phyloP scores from a whole-genome alignment of 306 rosid genomes.

The Trifolium pratense region DNA sequence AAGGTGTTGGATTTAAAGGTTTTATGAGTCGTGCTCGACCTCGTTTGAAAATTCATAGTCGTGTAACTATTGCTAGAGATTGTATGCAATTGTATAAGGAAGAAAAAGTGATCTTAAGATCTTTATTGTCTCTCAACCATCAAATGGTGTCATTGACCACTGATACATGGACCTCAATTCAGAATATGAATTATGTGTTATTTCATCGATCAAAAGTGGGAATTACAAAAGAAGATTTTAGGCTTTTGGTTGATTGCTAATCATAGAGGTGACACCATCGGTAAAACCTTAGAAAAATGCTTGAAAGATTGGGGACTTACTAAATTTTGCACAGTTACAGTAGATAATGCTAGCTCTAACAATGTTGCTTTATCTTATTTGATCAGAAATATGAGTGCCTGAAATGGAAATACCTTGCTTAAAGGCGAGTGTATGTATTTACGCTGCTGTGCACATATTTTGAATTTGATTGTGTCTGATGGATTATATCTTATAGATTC shows the following conservation, averaged over 20 bases:
- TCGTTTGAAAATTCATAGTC: neutral
- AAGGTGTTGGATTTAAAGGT: constrained; percentile 3
- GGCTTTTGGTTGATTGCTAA: neutral
- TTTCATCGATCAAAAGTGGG: neutral
- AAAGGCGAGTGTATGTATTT: neutral
- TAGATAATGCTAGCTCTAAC: neutral
- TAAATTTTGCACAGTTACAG: neutral
- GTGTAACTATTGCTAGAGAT: neutral
- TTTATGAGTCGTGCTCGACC: neutral
- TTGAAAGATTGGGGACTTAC: neutral
- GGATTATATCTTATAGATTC: no score
- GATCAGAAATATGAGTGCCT: neutral
- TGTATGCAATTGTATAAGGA: neutral
- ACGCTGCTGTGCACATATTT: neutral
- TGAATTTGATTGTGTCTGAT: neutral
- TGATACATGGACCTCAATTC: neutral
- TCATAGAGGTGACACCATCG: neutral
- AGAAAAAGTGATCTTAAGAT: neutral
- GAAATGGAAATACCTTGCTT: neutral
- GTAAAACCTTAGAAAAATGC: neutral
- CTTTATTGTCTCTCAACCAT: neutral
- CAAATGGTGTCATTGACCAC: neutral
- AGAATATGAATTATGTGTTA: neutral
- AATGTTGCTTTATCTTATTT: neutral
- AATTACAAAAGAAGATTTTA: neutral